Evolutionary conservation across 495 filamentous ascomycete species (phyloP), one percentile per base, ranked within the genome.

Genomic region (Jackrogersella multiformis): DNA sequence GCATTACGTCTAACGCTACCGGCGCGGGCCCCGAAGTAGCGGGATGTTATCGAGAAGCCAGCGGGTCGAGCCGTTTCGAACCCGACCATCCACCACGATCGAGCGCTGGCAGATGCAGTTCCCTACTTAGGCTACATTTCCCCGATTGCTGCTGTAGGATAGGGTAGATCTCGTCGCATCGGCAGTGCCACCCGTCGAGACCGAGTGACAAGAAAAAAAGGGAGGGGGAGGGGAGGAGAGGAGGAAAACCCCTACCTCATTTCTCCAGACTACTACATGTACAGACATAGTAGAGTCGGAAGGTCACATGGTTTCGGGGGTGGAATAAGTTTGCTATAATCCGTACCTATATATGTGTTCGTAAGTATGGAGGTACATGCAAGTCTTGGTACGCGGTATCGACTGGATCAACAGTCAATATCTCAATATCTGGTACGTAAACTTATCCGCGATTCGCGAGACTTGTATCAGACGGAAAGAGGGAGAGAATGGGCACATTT

Each of bases 151-250:
- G 28, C 15, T 61, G 41, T 57, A 56, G 66, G 66, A 66, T 70
- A 65, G 51, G 61, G 39, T 61, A 65, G 67, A 70, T 70, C 67
- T 65, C 24, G 67, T 70, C 56, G 38, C 67, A 70, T 70, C 67
- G 67, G 67, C 67, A 70, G 49, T 70, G 56, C 61, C 58, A 65
- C 61, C 67, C 61, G 67, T 64, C 67, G 15, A 46, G 38, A 54
- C 41, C 49, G 28, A 42, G 39, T n/a, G n/a, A n/a, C n/a, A 35
- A 15, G 8, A 34, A 57, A 24, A 13, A 53, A 26, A 26, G 16
- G 39, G 60, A 34, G 53, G 54, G 18, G 53, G 26, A 30, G 26
- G 26, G 26, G 26, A 30, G 26, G 7, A 30, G 7, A 42, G 20
- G 59, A 13, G 21, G 13, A n/a, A 10, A 26, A 18, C 23, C 35